These are phyloP conservation scores for Achaetomium macrosporum DNA, from an alignment of 2,329 filamentous ascomycete genomes.

Conservation along the genomic window DNA sequence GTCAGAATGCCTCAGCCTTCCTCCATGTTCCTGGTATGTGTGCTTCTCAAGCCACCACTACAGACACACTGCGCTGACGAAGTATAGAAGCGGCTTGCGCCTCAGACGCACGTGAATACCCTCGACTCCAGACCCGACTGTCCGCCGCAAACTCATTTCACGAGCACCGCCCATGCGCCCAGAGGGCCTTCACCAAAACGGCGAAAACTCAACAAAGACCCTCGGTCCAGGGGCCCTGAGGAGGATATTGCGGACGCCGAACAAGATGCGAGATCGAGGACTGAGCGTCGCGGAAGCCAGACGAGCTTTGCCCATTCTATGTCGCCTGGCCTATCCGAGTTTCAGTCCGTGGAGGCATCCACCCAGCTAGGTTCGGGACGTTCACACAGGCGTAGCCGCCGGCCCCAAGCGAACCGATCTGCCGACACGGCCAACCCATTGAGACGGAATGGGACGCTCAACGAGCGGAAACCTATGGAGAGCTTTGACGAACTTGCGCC, in stretches of 20 bases:
- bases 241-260: conserved; percentile 16
- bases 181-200: conserved; percentile 11
- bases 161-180: background rate
- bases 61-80: background rate
- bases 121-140: conserved; percentile 7
- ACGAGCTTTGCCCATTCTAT: conserved; percentile 10
- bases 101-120: conserved; percentile 21
- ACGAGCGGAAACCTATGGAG: background rate
- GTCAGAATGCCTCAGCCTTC: conserved; percentile 14
- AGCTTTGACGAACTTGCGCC: conserved; percentile 13
- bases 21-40: conserved; percentile 4
- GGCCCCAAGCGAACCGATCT: background rate
- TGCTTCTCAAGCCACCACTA: background rate
- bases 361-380: background rate
- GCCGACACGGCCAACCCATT: background rate
- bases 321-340: conserved; percentile 10
- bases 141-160: background rate
- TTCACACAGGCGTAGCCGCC: conserved; percentile 15
- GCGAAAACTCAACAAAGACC: conserved; percentile 1
- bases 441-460: background rate
- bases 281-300: conserved; percentile 13
- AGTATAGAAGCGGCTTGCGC: background rate
- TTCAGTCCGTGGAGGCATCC: conserved; percentile 8
- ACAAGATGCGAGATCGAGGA: conserved; percentile 1
- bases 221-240: background rate